Conservation (phyloP, 805 yeast genomes). For the Lipomyces chichibuensis region DNA sequence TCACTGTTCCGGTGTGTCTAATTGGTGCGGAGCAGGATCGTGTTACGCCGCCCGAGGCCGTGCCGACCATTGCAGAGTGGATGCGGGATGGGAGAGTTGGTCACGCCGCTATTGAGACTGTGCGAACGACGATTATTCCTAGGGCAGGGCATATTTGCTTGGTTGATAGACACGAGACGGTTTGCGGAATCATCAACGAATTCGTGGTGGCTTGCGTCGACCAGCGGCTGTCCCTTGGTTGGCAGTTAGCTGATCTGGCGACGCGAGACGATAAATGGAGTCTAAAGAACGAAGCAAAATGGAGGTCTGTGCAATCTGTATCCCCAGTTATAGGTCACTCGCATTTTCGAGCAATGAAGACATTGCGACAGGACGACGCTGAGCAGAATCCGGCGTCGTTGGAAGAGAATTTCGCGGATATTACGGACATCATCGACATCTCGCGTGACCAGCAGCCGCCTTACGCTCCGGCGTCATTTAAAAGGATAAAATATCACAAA, state of each 20-base stretch:
- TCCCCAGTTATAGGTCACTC: conserved; percentile 49
- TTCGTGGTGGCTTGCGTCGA: conserved; percentile 57
- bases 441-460: conserved; percentile 66
- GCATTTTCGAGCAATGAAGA: conserved; percentile 71
- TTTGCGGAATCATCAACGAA: conserved; percentile 63
- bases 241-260: conserved; percentile 63
- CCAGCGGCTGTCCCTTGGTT: conserved; percentile 63
- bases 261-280: conserved; percentile 74
- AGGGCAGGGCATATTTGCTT: conserved; percentile 68
- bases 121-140: conserved; percentile 45
- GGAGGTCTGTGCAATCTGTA: conserved; percentile 61
- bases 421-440: conserved; percentile 67
- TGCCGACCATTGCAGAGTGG: conserved; percentile 44
- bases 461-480: conserved; percentile 62
- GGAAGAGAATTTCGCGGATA: conserved; percentile 55
- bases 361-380: conserved; percentile 65
- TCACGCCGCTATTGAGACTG: conserved; percentile 36
- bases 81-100: conserved; percentile 38
- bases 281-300: conserved; percentile 70
- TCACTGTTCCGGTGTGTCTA: conserved; percentile 53
- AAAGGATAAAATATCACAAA: conserved; percentile 62
- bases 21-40: conserved; percentile 63
- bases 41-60: conserved; percentile 54
- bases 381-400: conserved; percentile 61
- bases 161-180: conserved; percentile 63